Conservation (phyloP, 352 stramenopile genomes). For the Thalassiosira ordinaria region DNA sequence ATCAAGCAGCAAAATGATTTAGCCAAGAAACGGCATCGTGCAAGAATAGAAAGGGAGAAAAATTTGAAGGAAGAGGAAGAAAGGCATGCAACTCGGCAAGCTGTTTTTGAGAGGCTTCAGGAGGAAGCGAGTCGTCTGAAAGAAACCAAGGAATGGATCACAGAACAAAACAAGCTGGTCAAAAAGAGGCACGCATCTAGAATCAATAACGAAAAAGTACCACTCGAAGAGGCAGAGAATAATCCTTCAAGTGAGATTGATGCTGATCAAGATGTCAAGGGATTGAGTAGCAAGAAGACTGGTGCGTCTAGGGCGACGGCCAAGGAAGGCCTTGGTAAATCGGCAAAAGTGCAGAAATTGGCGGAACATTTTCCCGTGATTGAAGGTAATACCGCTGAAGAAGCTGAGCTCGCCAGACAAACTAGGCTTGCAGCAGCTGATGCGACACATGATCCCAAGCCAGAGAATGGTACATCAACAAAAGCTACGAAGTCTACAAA, state of each 20-base stretch:
- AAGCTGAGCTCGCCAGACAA: no score
- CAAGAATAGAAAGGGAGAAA: constrained; percentile 10
- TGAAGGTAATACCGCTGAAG: no score
- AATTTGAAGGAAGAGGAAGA: constrained; percentile 3
- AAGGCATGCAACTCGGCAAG: background rate
- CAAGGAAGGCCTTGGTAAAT: no score
- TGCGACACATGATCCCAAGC: background rate
- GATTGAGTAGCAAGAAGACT: background rate
- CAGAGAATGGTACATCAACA: background rate
- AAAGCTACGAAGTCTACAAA: background rate
- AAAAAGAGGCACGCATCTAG: constrained; percentile 6
- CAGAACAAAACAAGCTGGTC: constrained; percentile 16
- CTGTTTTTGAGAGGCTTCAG: background rate
- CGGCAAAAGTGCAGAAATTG: no score
- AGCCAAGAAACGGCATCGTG: background rate
- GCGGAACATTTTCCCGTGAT: no score
- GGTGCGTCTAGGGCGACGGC: no score
- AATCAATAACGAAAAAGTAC: constrained; percentile 9
- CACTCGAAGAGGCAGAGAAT: no score
- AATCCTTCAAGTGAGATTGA: background rate
- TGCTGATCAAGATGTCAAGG: background rate
- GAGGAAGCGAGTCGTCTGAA: background rate
- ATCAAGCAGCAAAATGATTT: constrained; percentile 34
- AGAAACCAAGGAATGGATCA: constrained; percentile 16
- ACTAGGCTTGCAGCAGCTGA: no score